A percentile compares a stretch with the other conserved stretches of the same genome.
Evolutionary conservation across 331 rosid genomes (phyloP).

Genomic region (Stylosanthes scabra): DNA sequence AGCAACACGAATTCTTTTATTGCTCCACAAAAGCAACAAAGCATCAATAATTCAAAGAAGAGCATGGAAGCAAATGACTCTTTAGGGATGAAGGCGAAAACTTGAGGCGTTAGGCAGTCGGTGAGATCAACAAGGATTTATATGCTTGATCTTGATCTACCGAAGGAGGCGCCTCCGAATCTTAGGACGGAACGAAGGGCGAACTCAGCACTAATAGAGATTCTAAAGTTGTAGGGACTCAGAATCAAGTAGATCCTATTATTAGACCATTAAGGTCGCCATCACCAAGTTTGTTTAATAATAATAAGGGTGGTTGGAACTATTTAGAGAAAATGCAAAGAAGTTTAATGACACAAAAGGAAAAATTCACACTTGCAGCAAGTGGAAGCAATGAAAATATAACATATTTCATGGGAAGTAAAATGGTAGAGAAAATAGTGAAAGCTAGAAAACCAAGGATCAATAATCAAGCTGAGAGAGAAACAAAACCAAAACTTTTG

Average conservation of each 20-base stretch:
- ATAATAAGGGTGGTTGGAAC: slow-evolving; percentile 47
- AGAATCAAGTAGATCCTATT: slow-evolving; percentile 28
- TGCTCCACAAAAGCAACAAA: slow-evolving; percentile 33
- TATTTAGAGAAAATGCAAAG: slow-evolving; percentile 41
- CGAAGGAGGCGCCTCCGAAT: slow-evolving; percentile 64
- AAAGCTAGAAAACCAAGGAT: slow-evolving; percentile 66
- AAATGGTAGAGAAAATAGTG: slow-evolving; percentile 81
- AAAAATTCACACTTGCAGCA: slow-evolving; percentile 28
- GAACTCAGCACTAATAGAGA: slow-evolving; percentile 43
- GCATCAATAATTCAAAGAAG: too few species aligned
- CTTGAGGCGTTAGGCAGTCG: slow-evolving; percentile 55
- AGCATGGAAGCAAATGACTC: slow-evolving; percentile 39
- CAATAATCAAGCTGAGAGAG: slow-evolving; percentile 48
- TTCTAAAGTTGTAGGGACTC: slow-evolving; percentile 22
- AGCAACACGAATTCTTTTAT: too few species aligned
- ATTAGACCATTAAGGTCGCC: slow-evolving; percentile 68
- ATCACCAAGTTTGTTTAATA: slow-evolving; percentile 57
- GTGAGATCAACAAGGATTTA: slow-evolving; percentile 49
- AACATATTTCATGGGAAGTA: slow-evolving; percentile 68
- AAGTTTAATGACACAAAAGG: slow-evolving; percentile 39
- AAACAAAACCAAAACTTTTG: slow-evolving; percentile 43
- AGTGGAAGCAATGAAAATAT: slow-evolving; percentile 33
- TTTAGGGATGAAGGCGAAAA: slow-evolving; percentile 37
- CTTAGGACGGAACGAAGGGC: slow-evolving; percentile 58
- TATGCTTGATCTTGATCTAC: slow-evolving; percentile 39